A percentile compares a stretch with the other conserved stretches of the same genome.
Evolutionary conservation across 768 basidiomycete species (phyloP).

Genomic region (Podaxis sp.): DNA sequence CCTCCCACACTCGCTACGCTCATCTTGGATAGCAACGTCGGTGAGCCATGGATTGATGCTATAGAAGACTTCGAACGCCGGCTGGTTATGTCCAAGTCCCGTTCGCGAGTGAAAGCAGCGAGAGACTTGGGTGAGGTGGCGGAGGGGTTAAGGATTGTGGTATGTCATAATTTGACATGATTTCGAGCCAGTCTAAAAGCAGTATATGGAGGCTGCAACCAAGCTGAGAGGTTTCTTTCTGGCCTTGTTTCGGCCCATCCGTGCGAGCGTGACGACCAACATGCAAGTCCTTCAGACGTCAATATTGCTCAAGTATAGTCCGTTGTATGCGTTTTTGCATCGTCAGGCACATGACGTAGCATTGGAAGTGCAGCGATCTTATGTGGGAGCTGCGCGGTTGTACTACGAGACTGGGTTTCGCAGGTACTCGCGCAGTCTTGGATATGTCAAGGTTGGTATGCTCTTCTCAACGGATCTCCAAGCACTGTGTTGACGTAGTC

Average conservation of each 20-base stretch:
- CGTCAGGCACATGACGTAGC: conserved; percentile 81
- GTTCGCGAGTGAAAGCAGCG: conserved; percentile 83
- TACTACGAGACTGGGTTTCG: conserved; percentile 97
- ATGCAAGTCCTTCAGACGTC: conserved; percentile 91
- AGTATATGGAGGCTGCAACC: conserved; percentile 64
- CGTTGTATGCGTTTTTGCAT: conserved; percentile 81
- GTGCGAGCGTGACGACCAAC: conserved; percentile 81
- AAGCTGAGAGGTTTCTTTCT: conserved; percentile 88
- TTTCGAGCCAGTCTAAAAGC: background rate
- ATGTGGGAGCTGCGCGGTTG: conserved; percentile 74
- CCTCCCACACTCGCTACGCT: conserved; percentile 72
- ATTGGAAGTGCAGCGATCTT: conserved; percentile 82
- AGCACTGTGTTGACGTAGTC: background rate
- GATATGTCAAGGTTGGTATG: conserved; percentile 62
- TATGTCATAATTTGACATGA: conserved; percentile 30
- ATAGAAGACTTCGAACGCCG: conserved; percentile 79
- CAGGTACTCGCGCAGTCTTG: conserved; percentile 79
- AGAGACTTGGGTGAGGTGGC: conserved; percentile 77
- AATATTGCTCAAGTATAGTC: conserved; percentile 75
- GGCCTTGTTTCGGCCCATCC: conserved; percentile 77
- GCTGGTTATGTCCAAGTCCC: conserved; percentile 61
- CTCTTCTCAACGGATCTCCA: background rate
- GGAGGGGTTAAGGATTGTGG: conserved; percentile 86
- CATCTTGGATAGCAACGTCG: conserved; percentile 81
- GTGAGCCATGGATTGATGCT: conserved; percentile 82